Percentiles rank a stretch among this genome's conserved stretches.
Conservation (phyloP, 2,329 filamentous ascomycete genomes). For the Fusarium sp. region DNA sequence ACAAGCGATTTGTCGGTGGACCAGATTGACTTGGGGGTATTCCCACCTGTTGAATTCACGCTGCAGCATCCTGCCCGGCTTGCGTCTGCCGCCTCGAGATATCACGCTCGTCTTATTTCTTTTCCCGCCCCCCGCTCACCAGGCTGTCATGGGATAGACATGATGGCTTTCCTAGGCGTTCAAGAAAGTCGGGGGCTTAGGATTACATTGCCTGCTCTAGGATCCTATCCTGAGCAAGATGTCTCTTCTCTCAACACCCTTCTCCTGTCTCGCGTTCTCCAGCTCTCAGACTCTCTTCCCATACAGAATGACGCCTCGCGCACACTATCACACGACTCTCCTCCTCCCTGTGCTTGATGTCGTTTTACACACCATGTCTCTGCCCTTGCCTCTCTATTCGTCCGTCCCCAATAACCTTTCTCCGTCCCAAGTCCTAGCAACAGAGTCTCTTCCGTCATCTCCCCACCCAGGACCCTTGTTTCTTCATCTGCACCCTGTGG, state of each 20-base stretch:
- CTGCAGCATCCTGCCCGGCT: neutral
- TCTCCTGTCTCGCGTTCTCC: slow-evolving; percentile 8
- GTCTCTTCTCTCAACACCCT: slow-evolving; percentile 1
- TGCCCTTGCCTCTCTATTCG: slow-evolving; percentile 41
- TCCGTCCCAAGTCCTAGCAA: slow-evolving; percentile 17
- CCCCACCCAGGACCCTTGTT: slow-evolving; percentile 35
- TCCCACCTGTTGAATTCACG: slow-evolving; percentile 6
- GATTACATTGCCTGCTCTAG: neutral
- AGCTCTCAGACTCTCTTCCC: neutral
- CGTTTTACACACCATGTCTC: slow-evolving; percentile 52
- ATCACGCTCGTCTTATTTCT: slow-evolving; percentile 34
- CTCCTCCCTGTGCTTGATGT: slow-evolving; percentile 37
- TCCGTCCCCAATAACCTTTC: slow-evolving; percentile 25
- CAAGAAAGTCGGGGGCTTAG: slow-evolving; percentile 6
- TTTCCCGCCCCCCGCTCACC: slow-evolving; percentile 13
- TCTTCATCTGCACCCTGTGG: slow-evolving; percentile 40
- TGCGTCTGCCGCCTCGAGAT: slow-evolving; percentile 12
- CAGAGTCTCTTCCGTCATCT: slow-evolving; percentile 32
- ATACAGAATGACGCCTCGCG: slow-evolving; percentile 23
- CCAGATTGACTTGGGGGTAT: neutral
- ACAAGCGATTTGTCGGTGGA: slow-evolving; percentile 7
- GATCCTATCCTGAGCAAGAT: neutral
- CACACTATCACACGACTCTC: slow-evolving; percentile 31
- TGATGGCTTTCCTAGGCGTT: slow-evolving; percentile 8
- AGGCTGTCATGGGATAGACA: neutral